Percentiles rank a stretch among this genome's conserved stretches.
These are phyloP conservation scores for Trichoderma atrobrunneum DNA, from an alignment of 2,329 filamentous ascomycete species.

Conservation along the genomic window DNA sequence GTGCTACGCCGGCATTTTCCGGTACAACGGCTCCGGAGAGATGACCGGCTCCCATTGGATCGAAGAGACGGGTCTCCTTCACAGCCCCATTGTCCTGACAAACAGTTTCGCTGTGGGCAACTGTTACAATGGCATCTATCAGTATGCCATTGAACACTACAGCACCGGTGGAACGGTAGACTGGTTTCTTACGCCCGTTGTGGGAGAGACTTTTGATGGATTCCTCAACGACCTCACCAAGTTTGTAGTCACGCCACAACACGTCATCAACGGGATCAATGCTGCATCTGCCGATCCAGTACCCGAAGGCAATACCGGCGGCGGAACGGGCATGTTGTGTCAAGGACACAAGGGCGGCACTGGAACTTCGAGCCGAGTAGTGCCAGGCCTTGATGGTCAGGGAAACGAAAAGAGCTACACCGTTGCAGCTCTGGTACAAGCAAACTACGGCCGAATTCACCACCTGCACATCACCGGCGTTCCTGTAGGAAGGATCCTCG, in stretches of 20 bases:
- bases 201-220: slow-evolving; percentile 60
- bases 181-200: slow-evolving; percentile 54
- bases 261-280: slow-evolving; percentile 53
- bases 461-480: slow-evolving; percentile 56
- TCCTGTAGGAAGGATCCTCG: slow-evolving; percentile 54
- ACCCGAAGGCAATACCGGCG: slow-evolving; percentile 57
- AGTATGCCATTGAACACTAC: slow-evolving; percentile 48
- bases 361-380: slow-evolving; percentile 52
- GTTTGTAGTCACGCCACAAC: slow-evolving; percentile 49
- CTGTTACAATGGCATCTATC: slow-evolving; percentile 47
- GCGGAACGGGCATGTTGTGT: slow-evolving; percentile 62
- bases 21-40: slow-evolving; percentile 60
- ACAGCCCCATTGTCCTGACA: slow-evolving; percentile 56
- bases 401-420: slow-evolving; percentile 44
- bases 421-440: slow-evolving; percentile 57
- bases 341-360: slow-evolving; percentile 63
- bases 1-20: slow-evolving; percentile 47
- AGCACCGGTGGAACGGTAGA: slow-evolving; percentile 41
- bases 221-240: slow-evolving; percentile 53
- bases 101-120: slow-evolving; percentile 55
- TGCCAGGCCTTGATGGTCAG: slow-evolving; percentile 32
- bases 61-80: slow-evolving; percentile 54
- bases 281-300: slow-evolving; percentile 48
- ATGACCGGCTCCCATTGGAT: slow-evolving; percentile 58
- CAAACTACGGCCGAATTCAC: slow-evolving; percentile 56